These are phyloP conservation scores for Polysphondylium violaceum DNA, from an alignment of 78 protist genomes.

Conservation along the genomic window DNA sequence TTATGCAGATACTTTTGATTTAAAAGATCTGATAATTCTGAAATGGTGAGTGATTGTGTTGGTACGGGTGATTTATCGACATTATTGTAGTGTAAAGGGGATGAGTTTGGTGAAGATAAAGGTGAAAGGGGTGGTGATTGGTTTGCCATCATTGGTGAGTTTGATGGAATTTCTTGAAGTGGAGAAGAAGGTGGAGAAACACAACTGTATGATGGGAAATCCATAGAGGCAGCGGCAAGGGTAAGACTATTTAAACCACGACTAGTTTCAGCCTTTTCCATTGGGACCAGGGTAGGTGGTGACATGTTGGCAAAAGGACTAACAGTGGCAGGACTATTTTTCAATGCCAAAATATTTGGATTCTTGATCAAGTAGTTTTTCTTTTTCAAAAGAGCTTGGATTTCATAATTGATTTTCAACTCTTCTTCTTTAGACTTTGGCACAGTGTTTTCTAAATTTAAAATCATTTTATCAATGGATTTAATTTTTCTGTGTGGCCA, in stretches of 20 bases:
- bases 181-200: not conserved
- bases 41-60: not conserved
- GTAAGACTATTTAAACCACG: not conserved
- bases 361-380: slow-evolving; percentile 49
- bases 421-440: slow-evolving; percentile 57
- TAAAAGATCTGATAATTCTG: not conserved
- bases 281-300: not conserved
- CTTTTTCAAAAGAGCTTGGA: slow-evolving; percentile 36
- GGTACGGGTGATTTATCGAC: not conserved
- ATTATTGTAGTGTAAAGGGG: not conserved
- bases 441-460: slow-evolving; percentile 32
- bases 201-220: too few species aligned
- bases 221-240: slow-evolving; percentile 2
- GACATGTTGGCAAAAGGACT: not conserved
- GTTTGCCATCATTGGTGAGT: not conserved
- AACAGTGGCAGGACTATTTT: not conserved
- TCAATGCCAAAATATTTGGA: slow-evolving; percentile 59
- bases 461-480: slow-evolving; percentile 73
- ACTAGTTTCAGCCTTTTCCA: not conserved
- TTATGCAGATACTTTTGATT: not conserved
- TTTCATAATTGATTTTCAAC: slow-evolving; percentile 34
- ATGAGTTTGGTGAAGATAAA: not conserved
- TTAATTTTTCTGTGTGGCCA: slow-evolving; percentile 83
- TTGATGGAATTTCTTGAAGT: not conserved
- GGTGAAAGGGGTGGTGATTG: not conserved